These are phyloP conservation scores for Euptelea pleiosperma DNA, from an alignment of 164 flowering plant species.

Conservation along the genomic window DNA sequence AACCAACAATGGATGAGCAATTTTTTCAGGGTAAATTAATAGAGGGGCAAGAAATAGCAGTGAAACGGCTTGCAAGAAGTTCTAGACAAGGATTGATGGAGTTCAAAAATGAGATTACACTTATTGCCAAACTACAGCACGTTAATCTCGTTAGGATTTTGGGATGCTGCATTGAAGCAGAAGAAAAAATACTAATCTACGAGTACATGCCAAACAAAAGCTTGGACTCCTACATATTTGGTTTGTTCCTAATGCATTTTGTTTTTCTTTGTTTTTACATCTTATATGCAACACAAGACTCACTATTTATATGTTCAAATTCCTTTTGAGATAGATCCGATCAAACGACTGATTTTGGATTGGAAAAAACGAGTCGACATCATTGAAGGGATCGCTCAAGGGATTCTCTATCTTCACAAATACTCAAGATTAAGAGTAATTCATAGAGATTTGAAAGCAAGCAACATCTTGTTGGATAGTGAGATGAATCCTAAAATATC, in stretches of 20 bases:
- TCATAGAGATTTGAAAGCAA: too few relatives aligned
- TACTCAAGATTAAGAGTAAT: too few relatives aligned
- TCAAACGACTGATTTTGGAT: conserved; percentile 14
- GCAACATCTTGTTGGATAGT: too few relatives aligned
- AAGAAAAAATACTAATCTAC: too few relatives aligned
- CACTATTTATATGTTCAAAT: background rate
- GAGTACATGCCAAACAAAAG: too few relatives aligned
- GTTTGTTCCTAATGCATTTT: background rate
- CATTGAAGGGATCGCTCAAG: too few relatives aligned
- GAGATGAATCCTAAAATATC: too few relatives aligned
- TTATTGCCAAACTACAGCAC: conserved; percentile 12
- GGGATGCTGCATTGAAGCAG: too few relatives aligned
- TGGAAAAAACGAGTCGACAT: conserved; percentile 35
- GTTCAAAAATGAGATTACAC: too few relatives aligned
- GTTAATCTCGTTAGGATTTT: conserved; percentile 7
- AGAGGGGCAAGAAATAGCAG: too few relatives aligned
- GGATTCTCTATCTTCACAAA: too few relatives aligned
- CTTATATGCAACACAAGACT: background rate
- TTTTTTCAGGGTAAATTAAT: conserved; percentile 12
- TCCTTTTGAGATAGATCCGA: conserved; percentile 17
- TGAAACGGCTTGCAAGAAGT: conserved; percentile 15
- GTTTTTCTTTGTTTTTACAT: background rate
- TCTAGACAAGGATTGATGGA: conserved; percentile 16
- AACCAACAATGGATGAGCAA: background rate
- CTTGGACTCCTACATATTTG: conserved; percentile 15